Evolutionary conservation across 1,284 basidiomycete genomes (phyloP), one percentile per base, ranked within the genome.

Genomic region (Tremellales sp.): DNA sequence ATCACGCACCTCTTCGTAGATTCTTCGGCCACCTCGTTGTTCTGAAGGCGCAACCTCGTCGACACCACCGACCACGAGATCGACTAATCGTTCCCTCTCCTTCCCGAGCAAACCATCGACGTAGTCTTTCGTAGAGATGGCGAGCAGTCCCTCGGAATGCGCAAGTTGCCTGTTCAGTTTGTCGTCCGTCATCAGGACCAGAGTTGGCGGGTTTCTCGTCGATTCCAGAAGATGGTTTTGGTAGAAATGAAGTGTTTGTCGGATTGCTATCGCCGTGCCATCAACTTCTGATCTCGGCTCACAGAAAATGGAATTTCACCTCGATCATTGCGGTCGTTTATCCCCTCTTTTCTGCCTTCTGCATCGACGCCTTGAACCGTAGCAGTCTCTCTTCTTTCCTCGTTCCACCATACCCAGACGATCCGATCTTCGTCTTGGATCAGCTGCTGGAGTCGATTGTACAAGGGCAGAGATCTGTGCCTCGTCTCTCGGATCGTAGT

Each of bases 401-500:
- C 91, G 63, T 95, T 94, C 74, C 92, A 93, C 70, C 92, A 95
- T 2, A 91, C 79, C 83, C 85, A 93, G 5, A 74, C 66, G 32
- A 57, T 52, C 61, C 89, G 85, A 53, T 88, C 87, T 45, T 94
- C 91, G 56, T 82, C 80, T 54, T 81, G 84, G 24, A 85, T 77
- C 28, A 97, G 76, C 1, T 85, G 81, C 58, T 87, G 90, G 48
- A 97, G 77, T 22, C 91, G 84, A 68, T 94, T 97, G 74, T 89
- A 92, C 14, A 98, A 76, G 1, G 95, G 95, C 26, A 98, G 73
- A 0, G 89, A 93, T 24, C 94, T 81, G 71, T 98, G 94, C 46
- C 94, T 79, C 49, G 97, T 91, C 79, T 99, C 95, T 58, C 95
- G 89, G 40, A 97, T 76, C 1, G 97, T 92, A 0, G 94, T 99